These are phyloP conservation scores for Cardamine occulta DNA, from an alignment of 345 rosid genomes.

Conservation along the genomic window DNA sequence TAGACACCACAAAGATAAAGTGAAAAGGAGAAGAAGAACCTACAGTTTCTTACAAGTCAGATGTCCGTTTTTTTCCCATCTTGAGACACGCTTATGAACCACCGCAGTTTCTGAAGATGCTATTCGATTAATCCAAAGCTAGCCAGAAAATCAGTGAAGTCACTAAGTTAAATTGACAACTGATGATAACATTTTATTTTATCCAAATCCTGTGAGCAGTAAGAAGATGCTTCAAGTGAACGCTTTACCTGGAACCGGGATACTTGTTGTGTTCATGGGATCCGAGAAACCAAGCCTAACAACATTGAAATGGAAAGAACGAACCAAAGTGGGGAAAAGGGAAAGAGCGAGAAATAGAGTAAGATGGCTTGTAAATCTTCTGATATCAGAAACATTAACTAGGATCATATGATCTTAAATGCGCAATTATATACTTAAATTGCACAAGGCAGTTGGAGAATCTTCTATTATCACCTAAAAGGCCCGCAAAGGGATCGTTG, in stretches of 20 bases:
- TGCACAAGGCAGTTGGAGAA: conserved; percentile 25
- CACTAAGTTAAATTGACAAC: background rate
- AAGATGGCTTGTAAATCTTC: conserved; percentile 20
- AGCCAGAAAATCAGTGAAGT: conserved; percentile 10
- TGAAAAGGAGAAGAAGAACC: conserved; percentile 29
- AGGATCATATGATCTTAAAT: background rate
- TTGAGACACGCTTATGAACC: conserved; percentile 40
- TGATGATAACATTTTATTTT: conserved; percentile 33
- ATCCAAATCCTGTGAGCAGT: conserved; percentile 23
- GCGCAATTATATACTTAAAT: conserved; percentile 1
- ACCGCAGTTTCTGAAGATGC: conserved; percentile 31
- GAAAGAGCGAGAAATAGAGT: conserved; percentile 22
- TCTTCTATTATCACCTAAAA: conserved; percentile 17
- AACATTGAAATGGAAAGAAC: conserved; percentile 17
- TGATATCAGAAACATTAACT: conserved; percentile 21
- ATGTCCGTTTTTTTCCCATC: conserved; percentile 24
- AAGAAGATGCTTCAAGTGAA: background rate
- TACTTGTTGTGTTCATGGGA: conserved; percentile 14
- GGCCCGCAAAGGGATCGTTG: conserved; percentile 3
- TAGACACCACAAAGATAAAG: conserved; percentile 28
- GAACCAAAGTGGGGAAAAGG: background rate
- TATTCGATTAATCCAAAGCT: conserved; percentile 37
- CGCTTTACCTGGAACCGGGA: conserved; percentile 6
- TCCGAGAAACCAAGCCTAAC: conserved; percentile 25
- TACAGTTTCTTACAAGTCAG: conserved; percentile 26